Evolutionary conservation across 163 green algal species (phyloP).

Genomic region (Chlamydomonas reinhardtii): DNA sequence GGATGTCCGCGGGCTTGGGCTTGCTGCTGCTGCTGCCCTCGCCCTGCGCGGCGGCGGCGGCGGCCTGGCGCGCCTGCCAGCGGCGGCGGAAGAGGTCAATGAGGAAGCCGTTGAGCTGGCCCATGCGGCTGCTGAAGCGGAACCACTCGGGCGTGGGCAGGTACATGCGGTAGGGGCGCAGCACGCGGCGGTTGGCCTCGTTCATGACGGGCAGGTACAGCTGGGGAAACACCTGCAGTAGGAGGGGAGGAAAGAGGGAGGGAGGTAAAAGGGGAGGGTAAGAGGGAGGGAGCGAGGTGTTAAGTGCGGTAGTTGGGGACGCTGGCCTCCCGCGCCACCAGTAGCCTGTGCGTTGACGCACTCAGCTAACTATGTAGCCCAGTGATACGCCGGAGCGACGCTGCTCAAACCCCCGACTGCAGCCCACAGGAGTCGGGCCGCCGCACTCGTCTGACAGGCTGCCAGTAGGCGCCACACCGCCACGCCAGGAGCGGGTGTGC

Average conservation of each 20-base stretch:
- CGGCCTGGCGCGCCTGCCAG: slow-evolving; percentile 33
- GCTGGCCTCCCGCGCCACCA: too few relatives aligned
- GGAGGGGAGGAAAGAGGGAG: neutral
- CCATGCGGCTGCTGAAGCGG: slow-evolving; percentile 68
- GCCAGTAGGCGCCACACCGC: too few relatives aligned
- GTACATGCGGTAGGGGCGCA: slow-evolving; percentile 90
- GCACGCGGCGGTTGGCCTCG: slow-evolving; percentile 89
- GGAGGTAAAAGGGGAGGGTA: neutral
- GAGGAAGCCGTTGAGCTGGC: slow-evolving; percentile 88
- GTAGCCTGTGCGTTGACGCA: too few relatives aligned
- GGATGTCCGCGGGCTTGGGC: slow-evolving; percentile 78
- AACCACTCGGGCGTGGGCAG: slow-evolving; percentile 80
- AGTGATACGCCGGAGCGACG: too few relatives aligned
- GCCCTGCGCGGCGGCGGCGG: neutral
- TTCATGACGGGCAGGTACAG: slow-evolving; percentile 97
- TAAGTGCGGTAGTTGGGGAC: too few relatives aligned
- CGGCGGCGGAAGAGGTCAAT: slow-evolving; percentile 77
- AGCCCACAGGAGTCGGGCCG: too few relatives aligned
- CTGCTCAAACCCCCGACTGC: too few relatives aligned
- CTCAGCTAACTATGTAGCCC: too few relatives aligned
- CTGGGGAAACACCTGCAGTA: slow-evolving; percentile 86
- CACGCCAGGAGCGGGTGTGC: too few relatives aligned
- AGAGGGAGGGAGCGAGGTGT: too few relatives aligned
- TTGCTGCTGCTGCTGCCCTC: neutral
- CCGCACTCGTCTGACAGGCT: too few relatives aligned